Conservation (phyloP, 2,329 filamentous ascomycete species). For the Cyphellophora europaea region DNA sequence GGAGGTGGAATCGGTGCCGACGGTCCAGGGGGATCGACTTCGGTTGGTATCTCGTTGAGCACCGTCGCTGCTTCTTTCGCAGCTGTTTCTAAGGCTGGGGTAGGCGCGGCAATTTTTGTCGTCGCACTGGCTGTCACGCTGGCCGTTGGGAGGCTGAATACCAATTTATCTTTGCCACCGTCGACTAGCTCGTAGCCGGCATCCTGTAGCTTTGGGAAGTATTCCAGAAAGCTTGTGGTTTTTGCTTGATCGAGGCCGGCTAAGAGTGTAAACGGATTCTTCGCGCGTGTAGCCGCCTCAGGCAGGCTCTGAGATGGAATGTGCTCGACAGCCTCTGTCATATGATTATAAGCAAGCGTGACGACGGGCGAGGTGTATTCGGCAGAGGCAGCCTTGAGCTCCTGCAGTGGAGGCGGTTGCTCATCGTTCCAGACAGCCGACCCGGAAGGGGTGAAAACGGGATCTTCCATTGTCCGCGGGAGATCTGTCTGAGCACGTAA, state of each 20-base stretch:
- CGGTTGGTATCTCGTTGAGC: constrained; percentile 12
- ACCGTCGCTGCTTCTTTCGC: constrained; percentile 12
- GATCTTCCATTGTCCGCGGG: constrained; percentile 5
- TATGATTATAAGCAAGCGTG: constrained; percentile 11
- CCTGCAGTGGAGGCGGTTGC: constrained; percentile 10
- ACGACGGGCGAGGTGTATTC: constrained; percentile 11
- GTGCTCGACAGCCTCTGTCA: not conserved
- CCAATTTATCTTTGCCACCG: constrained; percentile 31
- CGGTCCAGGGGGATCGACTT: constrained; percentile 12
- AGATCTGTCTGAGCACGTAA: not conserved
- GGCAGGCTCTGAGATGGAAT: constrained; percentile 19
- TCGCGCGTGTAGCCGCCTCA: constrained; percentile 24
- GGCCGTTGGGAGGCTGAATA: constrained; percentile 23
- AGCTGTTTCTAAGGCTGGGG: not conserved
- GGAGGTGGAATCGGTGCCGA: constrained; percentile 13
- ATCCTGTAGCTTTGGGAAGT: constrained; percentile 27
- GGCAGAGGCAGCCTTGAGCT: not conserved
- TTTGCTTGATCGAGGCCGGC: constrained; percentile 26
- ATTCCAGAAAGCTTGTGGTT: constrained; percentile 29
- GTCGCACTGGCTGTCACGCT: not conserved
- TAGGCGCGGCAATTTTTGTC: not conserved
- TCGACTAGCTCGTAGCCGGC: constrained; percentile 34
- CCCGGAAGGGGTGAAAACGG: constrained; percentile 8
- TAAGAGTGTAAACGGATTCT: constrained; percentile 25
- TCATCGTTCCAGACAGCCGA: constrained; percentile 14